Percentiles rank a stretch among this genome's conserved stretches.
Evolutionary conservation across 192 early-diverging fungal genomes (phyloP).

Genomic region (Backusella morwellensis): DNA sequence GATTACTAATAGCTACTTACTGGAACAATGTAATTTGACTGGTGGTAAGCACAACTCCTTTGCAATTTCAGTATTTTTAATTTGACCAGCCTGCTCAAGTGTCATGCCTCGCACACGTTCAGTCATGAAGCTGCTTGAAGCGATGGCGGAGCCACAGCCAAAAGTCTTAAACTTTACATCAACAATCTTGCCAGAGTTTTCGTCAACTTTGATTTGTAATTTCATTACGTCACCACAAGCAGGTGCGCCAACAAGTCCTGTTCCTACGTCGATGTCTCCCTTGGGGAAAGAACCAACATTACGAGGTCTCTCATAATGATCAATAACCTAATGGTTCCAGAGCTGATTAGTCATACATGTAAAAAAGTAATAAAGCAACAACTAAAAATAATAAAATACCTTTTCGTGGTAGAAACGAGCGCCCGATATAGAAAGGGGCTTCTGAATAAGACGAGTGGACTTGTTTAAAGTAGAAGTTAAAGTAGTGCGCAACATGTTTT

Average conservation of each 20-base stretch:
- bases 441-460: conserved; percentile 16
- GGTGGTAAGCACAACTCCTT: conserved; percentile 94
- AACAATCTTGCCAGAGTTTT: conserved; percentile 82
- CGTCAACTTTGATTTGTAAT: conserved; percentile 97
- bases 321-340: conserved; percentile 71
- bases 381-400: conserved; percentile 3
- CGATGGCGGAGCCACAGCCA: conserved; percentile 97
- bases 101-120: conserved; percentile 95
- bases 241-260: conserved; percentile 90
- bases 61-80: conserved; percentile 98
- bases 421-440: conserved; percentile 13
- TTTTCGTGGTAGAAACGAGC: conserved; percentile 31
- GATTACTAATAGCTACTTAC: conserved; percentile 47
- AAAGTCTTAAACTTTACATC: conserved; percentile 99
- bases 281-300: conserved; percentile 95
- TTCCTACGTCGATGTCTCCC: conserved; percentile 86
- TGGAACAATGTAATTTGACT: conserved; percentile 98
- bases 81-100: conserved; percentile 84
- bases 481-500: conserved; percentile 17
- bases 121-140: conserved; percentile 87
- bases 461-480: not conserved
- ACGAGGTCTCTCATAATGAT: conserved; percentile 95
- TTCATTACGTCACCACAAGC: conserved; percentile 92
- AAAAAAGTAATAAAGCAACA: not conserved
- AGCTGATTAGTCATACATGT: not conserved